phyloP scores from a whole-genome alignment of 331 rosid species.

The Telfairia occidentalis region DNA sequence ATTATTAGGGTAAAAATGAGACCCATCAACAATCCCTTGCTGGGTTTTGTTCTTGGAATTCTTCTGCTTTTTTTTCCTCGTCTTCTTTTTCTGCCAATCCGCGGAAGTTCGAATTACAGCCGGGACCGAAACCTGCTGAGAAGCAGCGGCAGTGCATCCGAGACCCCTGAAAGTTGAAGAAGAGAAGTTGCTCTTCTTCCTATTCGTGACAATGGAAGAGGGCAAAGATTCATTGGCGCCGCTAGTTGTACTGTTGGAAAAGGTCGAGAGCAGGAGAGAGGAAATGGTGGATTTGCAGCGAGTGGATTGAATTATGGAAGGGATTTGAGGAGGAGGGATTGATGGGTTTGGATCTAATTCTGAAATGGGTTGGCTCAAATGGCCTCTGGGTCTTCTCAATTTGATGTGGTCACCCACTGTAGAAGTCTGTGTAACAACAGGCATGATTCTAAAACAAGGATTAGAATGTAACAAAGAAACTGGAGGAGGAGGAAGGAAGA shows the following conservation, averaged over 20 bases:
- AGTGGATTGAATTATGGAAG: constrained; percentile 47
- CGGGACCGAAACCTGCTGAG: constrained; percentile 82
- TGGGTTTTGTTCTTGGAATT: constrained; percentile 16
- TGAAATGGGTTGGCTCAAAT: constrained; percentile 40
- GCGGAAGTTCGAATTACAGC: constrained; percentile 65
- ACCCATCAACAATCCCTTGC: constrained; percentile 28
- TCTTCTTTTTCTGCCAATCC: constrained; percentile 58
- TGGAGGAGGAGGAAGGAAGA: neutral
- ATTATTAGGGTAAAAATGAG: constrained; percentile 18
- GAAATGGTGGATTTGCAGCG: constrained; percentile 73
- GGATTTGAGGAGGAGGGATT: constrained; percentile 24
- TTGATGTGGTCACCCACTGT: constrained; percentile 35
- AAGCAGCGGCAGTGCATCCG: constrained; percentile 67
- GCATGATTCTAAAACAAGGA: constrained; percentile 28
- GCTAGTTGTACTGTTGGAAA: constrained; percentile 29
- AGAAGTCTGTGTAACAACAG: constrained; percentile 30
- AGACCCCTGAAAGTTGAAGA: constrained; percentile 55
- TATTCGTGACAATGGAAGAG: constrained; percentile 17
- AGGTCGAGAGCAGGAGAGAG: constrained; percentile 58
- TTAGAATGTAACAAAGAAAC: neutral
- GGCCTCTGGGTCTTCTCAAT: constrained; percentile 59
- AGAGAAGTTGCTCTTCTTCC: constrained; percentile 50
- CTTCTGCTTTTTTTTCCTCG: constrained; percentile 31
- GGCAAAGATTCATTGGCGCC: constrained; percentile 33
- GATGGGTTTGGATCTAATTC: constrained; percentile 48